Percentiles rank a stretch among this genome's conserved stretches.
These are phyloP conservation scores for Davidsoniella eucalypti DNA, from an alignment of 2,329 filamentous ascomycete species.

Conservation along the genomic window DNA sequence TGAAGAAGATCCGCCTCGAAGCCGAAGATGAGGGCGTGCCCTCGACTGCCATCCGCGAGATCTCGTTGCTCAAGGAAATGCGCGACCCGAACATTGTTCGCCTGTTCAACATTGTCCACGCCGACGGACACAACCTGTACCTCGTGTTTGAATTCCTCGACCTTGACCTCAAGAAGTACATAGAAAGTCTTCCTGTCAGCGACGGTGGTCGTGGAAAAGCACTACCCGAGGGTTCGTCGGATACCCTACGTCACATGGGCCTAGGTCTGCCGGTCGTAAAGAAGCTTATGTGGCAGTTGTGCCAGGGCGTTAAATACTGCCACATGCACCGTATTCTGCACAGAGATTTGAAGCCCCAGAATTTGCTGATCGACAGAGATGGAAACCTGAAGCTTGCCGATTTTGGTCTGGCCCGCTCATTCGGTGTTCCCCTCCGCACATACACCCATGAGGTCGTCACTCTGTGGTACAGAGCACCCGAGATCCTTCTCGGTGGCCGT, in stretches of 20 bases:
- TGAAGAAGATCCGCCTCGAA: slow-evolving; percentile 92
- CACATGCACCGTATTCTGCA: slow-evolving; percentile 78
- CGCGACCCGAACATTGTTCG: slow-evolving; percentile 78
- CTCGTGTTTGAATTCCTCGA: slow-evolving; percentile 87
- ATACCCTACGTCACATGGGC: slow-evolving; percentile 48
- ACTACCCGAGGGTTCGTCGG: slow-evolving; percentile 58
- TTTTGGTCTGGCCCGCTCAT: slow-evolving; percentile 77
- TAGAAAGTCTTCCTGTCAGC: slow-evolving; percentile 73
- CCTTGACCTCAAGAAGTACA: slow-evolving; percentile 86
- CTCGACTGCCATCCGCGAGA: slow-evolving; percentile 84
- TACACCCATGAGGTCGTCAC: slow-evolving; percentile 95
- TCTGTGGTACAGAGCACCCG: slow-evolving; percentile 80
- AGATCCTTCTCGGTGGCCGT: slow-evolving; percentile 77
- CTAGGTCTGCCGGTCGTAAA: slow-evolving; percentile 70
- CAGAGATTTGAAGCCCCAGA: slow-evolving; percentile 81
- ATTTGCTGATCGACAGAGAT: slow-evolving; percentile 69
- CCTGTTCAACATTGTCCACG: slow-evolving; percentile 82
- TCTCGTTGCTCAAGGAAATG: slow-evolving; percentile 89
- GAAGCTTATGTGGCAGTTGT: slow-evolving; percentile 82
- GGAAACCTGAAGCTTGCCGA: slow-evolving; percentile 83
- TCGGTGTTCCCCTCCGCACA: slow-evolving; percentile 77
- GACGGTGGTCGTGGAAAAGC: slow-evolving; percentile 76
- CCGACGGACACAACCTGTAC: slow-evolving; percentile 87
- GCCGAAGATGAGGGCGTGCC: slow-evolving; percentile 90
- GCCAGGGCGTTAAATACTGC: slow-evolving; percentile 73